Percentiles rank a stretch among this genome's conserved stretches.
phyloP scores from a whole-genome alignment of 345 rosid genomes.

The Turnera subulata region DNA sequence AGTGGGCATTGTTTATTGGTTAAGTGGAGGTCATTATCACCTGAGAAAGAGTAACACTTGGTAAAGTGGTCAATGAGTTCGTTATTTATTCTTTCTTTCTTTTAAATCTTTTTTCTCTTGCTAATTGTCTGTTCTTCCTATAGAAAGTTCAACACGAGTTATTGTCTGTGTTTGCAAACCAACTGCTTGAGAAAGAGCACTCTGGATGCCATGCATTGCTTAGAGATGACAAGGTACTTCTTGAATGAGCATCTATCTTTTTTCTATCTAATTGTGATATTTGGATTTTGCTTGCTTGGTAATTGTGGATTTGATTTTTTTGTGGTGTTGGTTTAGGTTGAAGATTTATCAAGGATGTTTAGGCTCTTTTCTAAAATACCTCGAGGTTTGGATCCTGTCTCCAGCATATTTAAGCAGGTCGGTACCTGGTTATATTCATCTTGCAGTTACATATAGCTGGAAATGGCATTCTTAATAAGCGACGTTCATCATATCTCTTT shows the following conservation, averaged over 20 bases:
- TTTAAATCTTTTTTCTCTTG: background rate
- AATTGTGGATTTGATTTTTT: background rate
- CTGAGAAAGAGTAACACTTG: too few species aligned
- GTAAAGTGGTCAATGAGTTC: too few species aligned
- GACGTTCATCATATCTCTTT: background rate
- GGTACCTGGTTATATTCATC: background rate
- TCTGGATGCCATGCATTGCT: slow-evolving; percentile 39
- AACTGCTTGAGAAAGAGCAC: slow-evolving; percentile 38
- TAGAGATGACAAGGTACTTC: slow-evolving; percentile 32
- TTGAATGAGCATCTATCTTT: too few species aligned
- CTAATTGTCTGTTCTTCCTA: background rate
- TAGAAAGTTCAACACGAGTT: slow-evolving; percentile 38
- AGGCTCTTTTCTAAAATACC: slow-evolving; percentile 31
- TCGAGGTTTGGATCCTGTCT: slow-evolving; percentile 35
- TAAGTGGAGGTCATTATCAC: background rate
- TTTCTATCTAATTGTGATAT: background rate
- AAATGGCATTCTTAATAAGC: background rate
- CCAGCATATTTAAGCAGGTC: slow-evolving; percentile 37
- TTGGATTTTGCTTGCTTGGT: background rate
- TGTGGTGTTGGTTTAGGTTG: slow-evolving; percentile 22
- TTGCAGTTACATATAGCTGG: background rate
- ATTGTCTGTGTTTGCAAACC: slow-evolving; percentile 26
- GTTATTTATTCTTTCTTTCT: background rate
- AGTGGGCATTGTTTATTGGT: background rate
- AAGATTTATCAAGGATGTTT: slow-evolving; percentile 38